Evolutionary conservation across 2,329 filamentous ascomycete species (phyloP), one percentile per base, ranked within the genome.

Genomic region (Scedosporium apiospermum): DNA sequence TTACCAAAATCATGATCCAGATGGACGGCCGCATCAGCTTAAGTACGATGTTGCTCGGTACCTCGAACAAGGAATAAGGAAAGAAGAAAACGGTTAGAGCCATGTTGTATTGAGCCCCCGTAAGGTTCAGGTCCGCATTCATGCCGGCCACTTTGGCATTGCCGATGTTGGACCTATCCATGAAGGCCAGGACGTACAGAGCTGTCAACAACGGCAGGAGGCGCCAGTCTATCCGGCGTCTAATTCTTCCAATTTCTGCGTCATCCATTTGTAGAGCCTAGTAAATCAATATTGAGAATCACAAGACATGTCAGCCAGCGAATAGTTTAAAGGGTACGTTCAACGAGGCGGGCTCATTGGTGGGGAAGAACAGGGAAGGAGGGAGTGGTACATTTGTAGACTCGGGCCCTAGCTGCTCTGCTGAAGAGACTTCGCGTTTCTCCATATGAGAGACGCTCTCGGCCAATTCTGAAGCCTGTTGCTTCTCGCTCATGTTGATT

Each of bases 21-120:
- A 30, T 16, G 26, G 64, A 65, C 12, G 64, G 64, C n/a, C 63
- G 55, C 3, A 65, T 26, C 6, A 57, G 12, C 46, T 65, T 65
- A 18, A 76, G 66, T 2, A 74, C 63, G 64, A 74, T 71, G 60
- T 76, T 75, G 62, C 70, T 73, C 6, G 72, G 72, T 0, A 73
- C 66, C 61, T 76, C 72, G 57, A 66, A 66, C n/a, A 69, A 46
- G 9, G 87, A 85, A 69, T 88, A 88, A 3, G 80, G 80, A 66
- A 88, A 77, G 68, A 86, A 88, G 72, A 87, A 87, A 61, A 83
- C 69, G 1, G 82, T 61, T 10, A 63, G 23, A 12, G 78, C 73
- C 10, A 82, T 75, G 70, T 88, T 88, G 71, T 88, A 89, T 70
- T 87, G 78, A 9, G 78, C 77, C 23, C 78, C 73, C 0, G 79